phyloP scores from a whole-genome alignment of 805 yeast genomes.

The Zygosaccharomyces rouxii region DNA sequence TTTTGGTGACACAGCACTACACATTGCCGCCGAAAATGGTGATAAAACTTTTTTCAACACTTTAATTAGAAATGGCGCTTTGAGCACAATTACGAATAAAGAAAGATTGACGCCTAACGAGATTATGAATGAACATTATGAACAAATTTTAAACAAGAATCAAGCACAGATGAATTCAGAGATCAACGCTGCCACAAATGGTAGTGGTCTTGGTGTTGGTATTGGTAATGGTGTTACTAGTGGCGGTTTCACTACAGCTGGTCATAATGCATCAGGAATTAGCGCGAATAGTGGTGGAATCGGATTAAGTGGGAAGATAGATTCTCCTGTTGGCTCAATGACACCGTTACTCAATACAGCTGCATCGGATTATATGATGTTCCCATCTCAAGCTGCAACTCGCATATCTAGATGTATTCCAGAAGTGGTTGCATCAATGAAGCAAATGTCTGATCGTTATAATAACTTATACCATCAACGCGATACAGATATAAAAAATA shows the following conservation, averaged over 20 bases:
- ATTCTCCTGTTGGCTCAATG: slow-evolving; percentile 11
- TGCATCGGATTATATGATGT: slow-evolving; percentile 26
- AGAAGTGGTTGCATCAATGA: slow-evolving; percentile 25
- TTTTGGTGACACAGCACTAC: slow-evolving; percentile 88
- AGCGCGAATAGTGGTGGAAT: slow-evolving; percentile 3
- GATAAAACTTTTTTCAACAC: slow-evolving; percentile 42
- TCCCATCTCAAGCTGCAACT: slow-evolving; percentile 34
- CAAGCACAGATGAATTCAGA: slow-evolving; percentile 9
- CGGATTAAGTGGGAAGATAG: slow-evolving; percentile 9
- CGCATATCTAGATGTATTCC: slow-evolving; percentile 30
- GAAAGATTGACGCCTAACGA: slow-evolving; percentile 30
- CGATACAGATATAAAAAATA: slow-evolving; percentile 38
- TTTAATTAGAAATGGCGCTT: slow-evolving; percentile 28
- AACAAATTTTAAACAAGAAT: slow-evolving; percentile 12
- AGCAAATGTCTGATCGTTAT: slow-evolving; percentile 50
- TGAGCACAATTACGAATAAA: slow-evolving; percentile 46
- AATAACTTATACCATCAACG: slow-evolving; percentile 47
- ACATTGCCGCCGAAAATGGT: slow-evolving; percentile 71
- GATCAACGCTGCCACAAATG: slow-evolving; percentile 3
- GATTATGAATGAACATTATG: slow-evolving; percentile 38
- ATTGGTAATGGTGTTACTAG: slow-evolving; percentile 2
- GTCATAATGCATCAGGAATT: background rate
- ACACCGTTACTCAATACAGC: slow-evolving; percentile 11
- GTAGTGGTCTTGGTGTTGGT: background rate
- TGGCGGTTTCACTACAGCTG: background rate